These are phyloP conservation scores for Glarea lozoyensis DNA, from an alignment of 495 filamentous ascomycete genomes.

Conservation along the genomic window DNA sequence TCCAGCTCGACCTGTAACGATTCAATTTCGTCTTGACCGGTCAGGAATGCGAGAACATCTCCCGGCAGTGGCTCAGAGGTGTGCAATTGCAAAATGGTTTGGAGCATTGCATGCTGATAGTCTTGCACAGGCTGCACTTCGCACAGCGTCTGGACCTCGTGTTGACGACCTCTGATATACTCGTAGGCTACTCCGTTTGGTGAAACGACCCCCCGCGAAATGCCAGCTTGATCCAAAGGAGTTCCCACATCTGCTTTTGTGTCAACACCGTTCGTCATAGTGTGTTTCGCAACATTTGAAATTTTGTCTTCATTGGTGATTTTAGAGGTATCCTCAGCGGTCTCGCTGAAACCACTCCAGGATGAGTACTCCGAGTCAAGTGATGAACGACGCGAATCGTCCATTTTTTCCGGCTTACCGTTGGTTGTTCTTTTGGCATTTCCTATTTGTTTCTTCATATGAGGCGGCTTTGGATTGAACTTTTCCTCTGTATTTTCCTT, in stretches of 20 bases:
- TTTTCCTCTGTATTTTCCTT: neutral
- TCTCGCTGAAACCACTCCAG: slow-evolving; percentile 12
- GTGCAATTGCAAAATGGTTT: slow-evolving; percentile 83
- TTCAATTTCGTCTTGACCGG: slow-evolving; percentile 90
- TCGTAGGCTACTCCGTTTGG: slow-evolving; percentile 38
- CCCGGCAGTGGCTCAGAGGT: slow-evolving; percentile 81
- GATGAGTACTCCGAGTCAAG: slow-evolving; percentile 8
- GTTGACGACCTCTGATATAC: slow-evolving; percentile 81
- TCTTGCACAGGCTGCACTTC: slow-evolving; percentile 69
- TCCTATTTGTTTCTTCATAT: neutral
- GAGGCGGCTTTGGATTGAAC: neutral
- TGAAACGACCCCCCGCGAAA: neutral
- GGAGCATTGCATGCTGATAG: slow-evolving; percentile 72
- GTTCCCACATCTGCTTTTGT: neutral
- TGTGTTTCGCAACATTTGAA: neutral
- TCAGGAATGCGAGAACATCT: slow-evolving; percentile 88
- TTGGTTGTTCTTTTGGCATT: neutral
- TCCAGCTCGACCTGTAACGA: slow-evolving; percentile 70
- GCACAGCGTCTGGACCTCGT: slow-evolving; percentile 73
- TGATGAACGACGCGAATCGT: slow-evolving; percentile 1
- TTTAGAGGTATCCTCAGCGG: neutral
- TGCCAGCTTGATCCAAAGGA: neutral
- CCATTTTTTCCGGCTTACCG: slow-evolving; percentile 2
- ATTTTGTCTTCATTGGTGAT: neutral
- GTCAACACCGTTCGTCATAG: neutral